Evolutionary conservation across 2,329 filamentous ascomycete genomes (phyloP), one percentile per base, ranked within the genome.

Genomic region (Ilyonectria mors-panacis): DNA sequence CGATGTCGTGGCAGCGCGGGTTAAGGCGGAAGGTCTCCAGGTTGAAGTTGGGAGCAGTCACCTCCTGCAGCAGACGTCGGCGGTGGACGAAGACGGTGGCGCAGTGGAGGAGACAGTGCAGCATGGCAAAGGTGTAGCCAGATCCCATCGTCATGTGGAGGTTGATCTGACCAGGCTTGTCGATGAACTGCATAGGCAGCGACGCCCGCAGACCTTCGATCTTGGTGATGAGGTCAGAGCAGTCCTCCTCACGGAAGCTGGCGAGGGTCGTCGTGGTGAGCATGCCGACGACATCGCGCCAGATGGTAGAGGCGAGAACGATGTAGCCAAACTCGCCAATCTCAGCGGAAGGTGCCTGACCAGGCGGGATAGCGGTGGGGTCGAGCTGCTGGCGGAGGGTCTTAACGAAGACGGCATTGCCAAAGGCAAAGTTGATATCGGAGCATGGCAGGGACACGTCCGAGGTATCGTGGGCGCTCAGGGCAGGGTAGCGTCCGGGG

Each of bases 101-200:
- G 72, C 87, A 89, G 75, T 90, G 87, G 21, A 90, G 81, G 23
- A 90, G 84, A 63, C 86, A 89, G 77, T 90, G 88, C 57, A 90
- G 83, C 86, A 90, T 88, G 68, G 88, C 87, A 75, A 88, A 90
- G 0, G 87, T 89, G 73, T 87, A 88, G 62, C 88, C 88, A 50
- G 87, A 89, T 39, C 88, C 88, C 88, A 90, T 90, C 21, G 88
- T 89, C 75, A 90, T 89, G 77, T 90, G 88, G 6, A 89, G 81
- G 73, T 85, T 87, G 75, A 90, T 88, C 78, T 90, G 88, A 44
- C 86, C 86, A 0, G 87, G 85, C 78, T 90, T 89, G 74, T 90
- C 88, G 68, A 87, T 82, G 63, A 88, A 89, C 77, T 89, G 88
- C 81, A 87, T 85, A 1, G 88, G 88, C 50, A 90, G 78, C 1